Conservation (phyloP, 2,329 filamentous ascomycete species). For the Torrubiellomyces zombiae region DNA sequence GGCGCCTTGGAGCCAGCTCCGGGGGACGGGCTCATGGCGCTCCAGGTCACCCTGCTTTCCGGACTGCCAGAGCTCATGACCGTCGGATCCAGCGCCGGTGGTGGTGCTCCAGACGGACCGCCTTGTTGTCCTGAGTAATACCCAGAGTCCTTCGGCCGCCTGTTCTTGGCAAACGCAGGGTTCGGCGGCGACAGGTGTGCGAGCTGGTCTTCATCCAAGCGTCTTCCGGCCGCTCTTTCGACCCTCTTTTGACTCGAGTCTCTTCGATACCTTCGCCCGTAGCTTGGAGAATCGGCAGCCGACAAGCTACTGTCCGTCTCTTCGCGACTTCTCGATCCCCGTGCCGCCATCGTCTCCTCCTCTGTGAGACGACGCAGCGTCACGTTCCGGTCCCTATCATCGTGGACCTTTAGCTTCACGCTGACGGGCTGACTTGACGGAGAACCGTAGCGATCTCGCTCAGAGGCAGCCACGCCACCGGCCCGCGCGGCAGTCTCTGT, state of each 20-base stretch:
- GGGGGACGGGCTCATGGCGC: constrained; percentile 31
- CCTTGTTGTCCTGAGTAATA: constrained; percentile 40
- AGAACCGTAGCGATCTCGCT: constrained; percentile 22
- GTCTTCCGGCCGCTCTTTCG: constrained; percentile 29
- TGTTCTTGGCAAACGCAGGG: constrained; percentile 36
- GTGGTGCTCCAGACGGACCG: constrained; percentile 24
- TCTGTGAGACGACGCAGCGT: constrained; percentile 45
- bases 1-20: constrained; percentile 20
- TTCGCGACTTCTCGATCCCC: constrained; percentile 23
- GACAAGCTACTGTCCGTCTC: constrained; percentile 41
- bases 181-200: constrained; percentile 35
- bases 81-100: constrained; percentile 21
- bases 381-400: constrained; percentile 42
- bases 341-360: constrained; percentile 33
- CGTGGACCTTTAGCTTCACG: constrained; percentile 43
- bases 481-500: constrained; percentile 31
- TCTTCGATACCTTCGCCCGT: constrained; percentile 32
- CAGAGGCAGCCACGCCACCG: constrained; percentile 25
- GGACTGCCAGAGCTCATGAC: constrained; percentile 30
- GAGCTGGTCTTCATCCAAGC: constrained; percentile 18
- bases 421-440: constrained; percentile 31
- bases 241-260: constrained; percentile 30
- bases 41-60: constrained; percentile 37
- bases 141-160: constrained; percentile 39
- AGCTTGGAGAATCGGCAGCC: constrained; percentile 33